Evolutionary conservation across 2,329 filamentous ascomycete genomes (phyloP).

Genomic region (Ilyonectria destructans): DNA sequence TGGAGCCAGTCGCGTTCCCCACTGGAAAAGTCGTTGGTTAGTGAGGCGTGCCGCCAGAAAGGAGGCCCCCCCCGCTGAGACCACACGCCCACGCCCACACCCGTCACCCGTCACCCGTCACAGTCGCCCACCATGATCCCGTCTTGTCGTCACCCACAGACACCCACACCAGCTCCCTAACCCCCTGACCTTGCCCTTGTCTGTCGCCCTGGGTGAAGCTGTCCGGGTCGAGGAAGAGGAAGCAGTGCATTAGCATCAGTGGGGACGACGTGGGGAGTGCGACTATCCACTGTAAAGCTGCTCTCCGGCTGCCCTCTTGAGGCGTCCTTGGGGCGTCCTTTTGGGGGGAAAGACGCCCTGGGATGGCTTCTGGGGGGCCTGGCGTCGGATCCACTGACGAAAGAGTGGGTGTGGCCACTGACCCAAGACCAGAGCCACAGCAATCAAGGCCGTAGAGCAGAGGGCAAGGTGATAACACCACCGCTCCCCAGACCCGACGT

Average conservation of each 20-base stretch:
- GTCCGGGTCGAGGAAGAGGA: conserved; percentile 21
- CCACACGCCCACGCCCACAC: conserved; percentile 31
- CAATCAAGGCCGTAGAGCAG: conserved; percentile 39
- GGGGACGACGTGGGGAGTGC: conserved; percentile 22
- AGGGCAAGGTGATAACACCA: conserved; percentile 51
- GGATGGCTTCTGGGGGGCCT: conserved; percentile 27
- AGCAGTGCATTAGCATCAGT: conserved; percentile 20
- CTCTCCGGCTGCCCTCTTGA: conserved; percentile 11
- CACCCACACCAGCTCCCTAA: background rate
- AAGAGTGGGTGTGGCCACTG: conserved; percentile 49
- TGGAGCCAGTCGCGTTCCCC: conserved; percentile 26
- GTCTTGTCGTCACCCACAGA: conserved; percentile 36
- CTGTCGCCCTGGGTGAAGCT: conserved; percentile 11
- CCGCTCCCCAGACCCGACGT: conserved; percentile 48
- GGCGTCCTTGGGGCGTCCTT: conserved; percentile 15
- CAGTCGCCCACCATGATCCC: conserved; percentile 29
- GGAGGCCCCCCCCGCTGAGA: conserved; percentile 42
- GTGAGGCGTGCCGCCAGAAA: conserved; percentile 30
- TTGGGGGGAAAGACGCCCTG: conserved; percentile 19
- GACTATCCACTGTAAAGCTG: conserved; percentile 18
- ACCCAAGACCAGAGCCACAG: conserved; percentile 37
- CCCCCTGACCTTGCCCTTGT: conserved; percentile 10
- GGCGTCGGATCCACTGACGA: conserved; percentile 22
- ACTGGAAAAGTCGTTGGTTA: conserved; percentile 38
- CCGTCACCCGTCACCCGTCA: conserved; percentile 32